These are phyloP conservation scores for Plantago elongata DNA, from an alignment of 257 asterid species.

Conservation along the genomic window DNA sequence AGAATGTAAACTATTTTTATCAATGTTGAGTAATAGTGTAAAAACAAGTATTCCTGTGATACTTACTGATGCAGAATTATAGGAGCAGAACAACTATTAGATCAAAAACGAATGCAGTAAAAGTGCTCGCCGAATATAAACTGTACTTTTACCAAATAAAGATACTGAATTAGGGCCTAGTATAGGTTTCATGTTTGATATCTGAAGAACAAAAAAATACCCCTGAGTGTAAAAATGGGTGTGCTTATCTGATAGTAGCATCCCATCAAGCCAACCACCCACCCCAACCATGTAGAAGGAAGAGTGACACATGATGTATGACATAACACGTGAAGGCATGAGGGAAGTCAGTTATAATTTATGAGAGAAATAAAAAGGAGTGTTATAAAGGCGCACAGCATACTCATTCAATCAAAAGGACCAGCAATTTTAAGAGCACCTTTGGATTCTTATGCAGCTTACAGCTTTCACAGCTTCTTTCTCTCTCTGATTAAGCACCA, in stretches of 20 bases:
- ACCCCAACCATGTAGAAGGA: not conserved
- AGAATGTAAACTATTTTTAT: no score
- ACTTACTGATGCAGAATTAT: no score
- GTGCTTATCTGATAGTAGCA: not conserved
- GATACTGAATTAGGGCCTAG: not conserved
- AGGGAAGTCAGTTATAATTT: conserved; percentile 50
- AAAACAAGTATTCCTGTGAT: no score
- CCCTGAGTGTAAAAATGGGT: not conserved
- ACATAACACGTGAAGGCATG: conserved; percentile 79
- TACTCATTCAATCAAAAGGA: conserved; percentile 38
- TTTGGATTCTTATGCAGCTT: conserved; percentile 31
- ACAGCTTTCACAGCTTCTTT: conserved; percentile 2
- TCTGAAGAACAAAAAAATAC: not conserved
- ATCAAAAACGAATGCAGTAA: no score
- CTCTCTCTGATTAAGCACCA: not conserved
- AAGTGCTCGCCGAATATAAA: not conserved
- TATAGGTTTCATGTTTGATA: conserved; percentile 1
- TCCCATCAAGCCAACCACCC: not conserved
- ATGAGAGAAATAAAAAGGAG: conserved; percentile 27
- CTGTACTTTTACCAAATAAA: not conserved
- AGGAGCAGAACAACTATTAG: no score
- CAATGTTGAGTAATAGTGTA: no score
- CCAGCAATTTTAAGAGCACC: conserved; percentile 15
- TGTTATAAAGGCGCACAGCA: conserved; percentile 22
- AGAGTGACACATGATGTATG: conserved; percentile 30